Base-by-base conservation (phyloP, 2,329 filamentous ascomycete species). In the Nemania sp. region DNA sequence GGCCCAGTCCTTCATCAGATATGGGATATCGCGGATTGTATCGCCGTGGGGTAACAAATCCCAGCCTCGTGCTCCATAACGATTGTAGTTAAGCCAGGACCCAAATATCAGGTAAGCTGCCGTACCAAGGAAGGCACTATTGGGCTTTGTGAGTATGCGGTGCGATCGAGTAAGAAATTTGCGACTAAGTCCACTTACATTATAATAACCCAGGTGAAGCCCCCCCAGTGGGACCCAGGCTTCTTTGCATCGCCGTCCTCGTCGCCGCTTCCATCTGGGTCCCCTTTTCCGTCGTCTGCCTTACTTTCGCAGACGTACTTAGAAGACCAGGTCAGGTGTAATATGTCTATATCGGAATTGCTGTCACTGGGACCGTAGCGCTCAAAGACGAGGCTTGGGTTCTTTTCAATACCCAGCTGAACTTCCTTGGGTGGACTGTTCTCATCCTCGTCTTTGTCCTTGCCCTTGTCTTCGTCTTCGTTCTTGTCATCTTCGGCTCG, bases 71-170 rank as follows among this genome's bases (percentile, higher is more conserved):
- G 95, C 94, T 55, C 95, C 95, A 80, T 97, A 97, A 70, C 94
- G 92, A 83, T 94, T 98, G 86, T 98, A 98, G 85, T 98, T 98
- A 79, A 98, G 90, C 96, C 96, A 99, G 22, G 94, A 97, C 72
- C 95, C 94, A 77, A 98, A 98, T 79, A 98, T 97, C 72, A 99
- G 90, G 82, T 98, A 99, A 26, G 94, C 84, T 1, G 96, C 93
- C 47, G 90, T 91, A 53, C 88, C 88, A 70, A 98, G 86, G 87
- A 99, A 99, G 67, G 91, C 82, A 73, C 94, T 97, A 22, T n/a
- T 62, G n/a, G 24, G 11, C 35, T 13, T n/a, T 55, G 68, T 77
- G 71, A 73, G 78, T 51, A 62, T 45, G 11, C 24, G 15, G n/a
- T 13, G 22, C 32, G 38, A 54, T 62, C 52, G n/a, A 32, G n/a